Evolutionary conservation across 75 land plant genomes (phyloP).

Genomic region (Pinus tabuliformis): DNA sequence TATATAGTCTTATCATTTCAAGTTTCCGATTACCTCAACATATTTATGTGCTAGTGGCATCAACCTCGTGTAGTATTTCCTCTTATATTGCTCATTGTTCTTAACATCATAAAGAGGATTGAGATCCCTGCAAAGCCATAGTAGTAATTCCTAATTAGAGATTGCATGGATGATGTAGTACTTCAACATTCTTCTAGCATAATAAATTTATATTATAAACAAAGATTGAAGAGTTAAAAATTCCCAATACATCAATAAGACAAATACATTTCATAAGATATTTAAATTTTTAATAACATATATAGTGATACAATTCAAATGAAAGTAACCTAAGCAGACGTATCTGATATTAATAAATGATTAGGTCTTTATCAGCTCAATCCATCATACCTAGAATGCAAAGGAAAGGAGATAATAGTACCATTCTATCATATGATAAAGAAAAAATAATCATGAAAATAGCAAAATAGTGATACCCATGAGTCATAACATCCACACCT

Average conservation of each 20-base stretch:
- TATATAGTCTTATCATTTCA: not conserved
- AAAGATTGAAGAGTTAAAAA: not conserved
- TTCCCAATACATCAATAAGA: not conserved
- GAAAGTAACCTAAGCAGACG: not conserved
- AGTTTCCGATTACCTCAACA: conserved; percentile 43
- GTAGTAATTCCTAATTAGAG: not conserved
- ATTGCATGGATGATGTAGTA: not conserved
- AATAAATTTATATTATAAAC: not conserved
- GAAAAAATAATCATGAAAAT: no score
- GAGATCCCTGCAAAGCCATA: conserved; percentile 65
- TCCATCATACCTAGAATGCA: no score
- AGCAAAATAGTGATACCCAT: no score
- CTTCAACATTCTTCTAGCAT: not conserved
- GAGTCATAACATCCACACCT: no score
- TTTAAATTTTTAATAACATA: not conserved
- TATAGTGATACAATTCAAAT: not conserved
- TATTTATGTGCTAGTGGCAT: conserved; percentile 76
- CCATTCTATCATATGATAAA: no score
- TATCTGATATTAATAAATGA: not conserved
- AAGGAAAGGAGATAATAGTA: no score
- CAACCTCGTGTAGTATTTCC: conserved; percentile 67
- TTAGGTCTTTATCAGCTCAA: no score
- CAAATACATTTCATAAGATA: not conserved
- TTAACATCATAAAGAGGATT: conserved; percentile 80
- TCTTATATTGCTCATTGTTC: conserved; percentile 47